These are phyloP conservation scores for Sutorius australiensis DNA, from an alignment of 768 basidiomycete species.

Conservation along the genomic window DNA sequence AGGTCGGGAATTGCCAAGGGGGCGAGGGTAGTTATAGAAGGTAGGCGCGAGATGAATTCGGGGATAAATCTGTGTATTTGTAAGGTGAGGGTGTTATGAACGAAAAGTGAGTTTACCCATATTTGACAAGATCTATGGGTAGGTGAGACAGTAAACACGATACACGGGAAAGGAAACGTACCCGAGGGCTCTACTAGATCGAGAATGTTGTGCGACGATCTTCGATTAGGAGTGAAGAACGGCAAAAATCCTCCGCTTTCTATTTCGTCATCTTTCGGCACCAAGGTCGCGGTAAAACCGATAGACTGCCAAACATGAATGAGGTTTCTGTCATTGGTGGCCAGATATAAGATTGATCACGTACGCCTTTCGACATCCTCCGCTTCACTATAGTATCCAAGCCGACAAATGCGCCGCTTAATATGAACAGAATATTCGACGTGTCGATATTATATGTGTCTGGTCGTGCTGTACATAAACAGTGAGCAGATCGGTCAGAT, in stretches of 20 bases:
- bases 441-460: conserved; percentile 81
- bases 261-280: conserved; percentile 38
- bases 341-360: conserved; percentile 26
- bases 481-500: background rate
- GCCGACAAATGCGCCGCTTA: conserved; percentile 94
- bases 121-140: conserved; percentile 71
- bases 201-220: conserved; percentile 49
- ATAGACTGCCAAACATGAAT: conserved; percentile 61
- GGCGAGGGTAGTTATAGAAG: conserved; percentile 80
- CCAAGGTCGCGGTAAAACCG: conserved; percentile 67
- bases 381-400: conserved; percentile 78
- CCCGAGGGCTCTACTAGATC: conserved; percentile 73
- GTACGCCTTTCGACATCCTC: conserved; percentile 79
- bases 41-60: conserved; percentile 92
- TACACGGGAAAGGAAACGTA: conserved; percentile 23
- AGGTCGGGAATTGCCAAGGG: conserved; percentile 80
- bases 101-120: conserved; percentile 48
- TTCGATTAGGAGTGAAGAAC: conserved; percentile 77
- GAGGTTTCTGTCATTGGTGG: background rate
- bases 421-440: conserved; percentile 88
- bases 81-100: conserved; percentile 3
- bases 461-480: conserved; percentile 44
- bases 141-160: background rate
- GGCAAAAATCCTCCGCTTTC: conserved; percentile 41
- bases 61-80: conserved; percentile 69